Evolutionary conservation across 176 grass and related monocot genomes (phyloP), one percentile per base, ranked within the genome.

Genomic region (Puya raimondii): DNA sequence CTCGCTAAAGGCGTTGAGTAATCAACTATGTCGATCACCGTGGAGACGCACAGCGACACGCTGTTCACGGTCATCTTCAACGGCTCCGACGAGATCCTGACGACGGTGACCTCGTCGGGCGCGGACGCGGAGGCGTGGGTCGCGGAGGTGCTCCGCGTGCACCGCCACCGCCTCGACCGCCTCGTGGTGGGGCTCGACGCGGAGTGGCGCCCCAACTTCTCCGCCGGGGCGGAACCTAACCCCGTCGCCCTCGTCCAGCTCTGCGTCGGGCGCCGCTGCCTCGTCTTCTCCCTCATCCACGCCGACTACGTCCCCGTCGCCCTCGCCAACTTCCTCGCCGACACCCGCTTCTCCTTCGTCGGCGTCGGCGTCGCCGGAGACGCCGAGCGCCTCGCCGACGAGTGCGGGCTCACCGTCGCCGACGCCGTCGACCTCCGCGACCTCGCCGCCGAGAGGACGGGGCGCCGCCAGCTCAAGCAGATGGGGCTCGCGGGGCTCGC

Each of bases 121-220:
- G 27, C n/a, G 13, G 26, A 53, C 3, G 90, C 65, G 0, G 49
- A 21, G 6, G 1, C 1, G 11, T 89, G 81, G 72, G 33, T 93
- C 26, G 8, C 0, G 1, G 68, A 52, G 1, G 64, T 72, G 47
- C 81, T 56, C 42, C 47, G 76, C n/a, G 5, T 86, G 74, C 63
- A 33, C 23, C 27, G 26, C 33, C 22, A 42, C 3, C 63, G 50
- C 23, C 64, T 58, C 47, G 11, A 27, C 0, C 22, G 18, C 8
- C 81, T 83, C 52, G 21, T 96, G 54, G 81, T 96, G 47, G 91
- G 87, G 23, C 66, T 96, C 42, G 87, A 96, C 70, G 64, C 75
- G 47, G 81, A 96, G 73, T 96, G 84, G 85, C 82, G 80, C 50
- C 26, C 78, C 2, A 78, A 49, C 72, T 6, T 3, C 64, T 1